Evolutionary conservation across 2,329 filamentous ascomycete genomes (phyloP).

Genomic region (Colletotrichum sp.): DNA sequence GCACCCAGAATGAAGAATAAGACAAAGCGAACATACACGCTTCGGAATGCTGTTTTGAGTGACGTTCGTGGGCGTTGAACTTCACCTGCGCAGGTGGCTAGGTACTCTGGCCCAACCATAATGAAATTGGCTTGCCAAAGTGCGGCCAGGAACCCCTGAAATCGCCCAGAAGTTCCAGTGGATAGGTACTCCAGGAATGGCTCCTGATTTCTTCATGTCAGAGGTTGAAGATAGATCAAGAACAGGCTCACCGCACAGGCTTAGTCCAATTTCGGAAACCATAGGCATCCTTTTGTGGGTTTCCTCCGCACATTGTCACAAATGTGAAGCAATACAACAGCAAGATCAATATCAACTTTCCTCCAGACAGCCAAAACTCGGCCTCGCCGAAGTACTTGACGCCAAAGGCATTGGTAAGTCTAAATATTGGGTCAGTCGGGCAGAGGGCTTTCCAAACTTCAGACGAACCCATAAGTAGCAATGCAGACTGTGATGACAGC

Average conservation of each 20-base stretch:
- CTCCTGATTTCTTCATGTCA: constrained; percentile 30
- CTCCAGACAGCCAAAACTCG: constrained; percentile 71
- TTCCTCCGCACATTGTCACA: constrained; percentile 78
- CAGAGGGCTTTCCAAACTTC: constrained; percentile 16
- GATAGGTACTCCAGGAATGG: constrained; percentile 38
- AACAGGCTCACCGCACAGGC: constrained; percentile 54
- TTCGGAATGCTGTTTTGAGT: constrained; percentile 56
- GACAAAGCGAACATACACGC: constrained; percentile 18
- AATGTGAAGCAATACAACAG: constrained; percentile 76
- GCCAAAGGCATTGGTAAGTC: constrained; percentile 30
- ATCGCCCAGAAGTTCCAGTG: constrained; percentile 66
- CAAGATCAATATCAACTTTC: constrained; percentile 70
- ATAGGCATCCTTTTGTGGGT: constrained; percentile 70
- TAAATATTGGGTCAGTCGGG: background rate
- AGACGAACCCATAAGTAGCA: background rate
- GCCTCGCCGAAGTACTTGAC: constrained; percentile 49
- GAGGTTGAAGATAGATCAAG: constrained; percentile 23
- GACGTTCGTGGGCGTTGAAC: constrained; percentile 66
- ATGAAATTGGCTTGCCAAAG: constrained; percentile 69
- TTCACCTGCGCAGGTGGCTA: constrained; percentile 70
- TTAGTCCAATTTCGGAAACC: constrained; percentile 72
- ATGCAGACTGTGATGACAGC: background rate
- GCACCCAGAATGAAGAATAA: constrained; percentile 71
- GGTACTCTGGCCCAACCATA: constrained; percentile 67
- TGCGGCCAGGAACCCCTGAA: constrained; percentile 72